A percentile compares a stretch with the other conserved stretches of the same genome.
Conservation (phyloP, 2,329 filamentous ascomycete species). For the Magnaporthiopsis rhizophila region DNA sequence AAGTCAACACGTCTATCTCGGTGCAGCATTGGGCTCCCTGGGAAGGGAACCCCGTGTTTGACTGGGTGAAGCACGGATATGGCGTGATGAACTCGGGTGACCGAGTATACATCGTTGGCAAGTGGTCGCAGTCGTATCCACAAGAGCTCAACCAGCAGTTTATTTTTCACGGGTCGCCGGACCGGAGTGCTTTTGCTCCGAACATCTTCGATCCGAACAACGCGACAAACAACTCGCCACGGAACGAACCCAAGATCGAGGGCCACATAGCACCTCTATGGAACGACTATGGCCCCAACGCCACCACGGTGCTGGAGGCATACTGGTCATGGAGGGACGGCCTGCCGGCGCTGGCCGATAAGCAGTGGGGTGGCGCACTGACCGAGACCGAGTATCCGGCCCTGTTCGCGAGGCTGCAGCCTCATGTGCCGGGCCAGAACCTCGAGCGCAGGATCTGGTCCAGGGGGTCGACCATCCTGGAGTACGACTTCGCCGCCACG, state of each 20-base stretch:
- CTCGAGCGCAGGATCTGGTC: slow-evolving; percentile 35
- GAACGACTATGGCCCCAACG: slow-evolving; percentile 47
- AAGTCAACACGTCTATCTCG: slow-evolving; percentile 36
- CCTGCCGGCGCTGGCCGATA: slow-evolving; percentile 41
- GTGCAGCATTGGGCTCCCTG: slow-evolving; percentile 50
- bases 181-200: slow-evolving; percentile 36
- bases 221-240: slow-evolving; percentile 35
- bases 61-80: slow-evolving; percentile 36
- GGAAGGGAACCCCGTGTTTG: slow-evolving; percentile 39
- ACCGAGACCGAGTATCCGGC: slow-evolving; percentile 28
- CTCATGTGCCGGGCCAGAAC: slow-evolving; percentile 37
- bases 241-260: slow-evolving; percentile 30
- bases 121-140: slow-evolving; percentile 36
- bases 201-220: slow-evolving; percentile 42
- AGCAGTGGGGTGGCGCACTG: slow-evolving; percentile 44
- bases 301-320: slow-evolving; percentile 40
- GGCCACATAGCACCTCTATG: slow-evolving; percentile 43
- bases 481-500: slow-evolving; percentile 22
- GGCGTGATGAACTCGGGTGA: slow-evolving; percentile 46
- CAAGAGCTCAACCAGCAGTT: slow-evolving; percentile 34
- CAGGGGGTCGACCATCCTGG: slow-evolving; percentile 24
- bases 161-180: slow-evolving; percentile 36
- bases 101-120: slow-evolving; percentile 41
- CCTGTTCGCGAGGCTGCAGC: slow-evolving; percentile 30
- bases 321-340: slow-evolving; percentile 44